Conservation (phyloP, 202 grass and related monocot genomes). For the Hordeum pubiflorum region DNA sequence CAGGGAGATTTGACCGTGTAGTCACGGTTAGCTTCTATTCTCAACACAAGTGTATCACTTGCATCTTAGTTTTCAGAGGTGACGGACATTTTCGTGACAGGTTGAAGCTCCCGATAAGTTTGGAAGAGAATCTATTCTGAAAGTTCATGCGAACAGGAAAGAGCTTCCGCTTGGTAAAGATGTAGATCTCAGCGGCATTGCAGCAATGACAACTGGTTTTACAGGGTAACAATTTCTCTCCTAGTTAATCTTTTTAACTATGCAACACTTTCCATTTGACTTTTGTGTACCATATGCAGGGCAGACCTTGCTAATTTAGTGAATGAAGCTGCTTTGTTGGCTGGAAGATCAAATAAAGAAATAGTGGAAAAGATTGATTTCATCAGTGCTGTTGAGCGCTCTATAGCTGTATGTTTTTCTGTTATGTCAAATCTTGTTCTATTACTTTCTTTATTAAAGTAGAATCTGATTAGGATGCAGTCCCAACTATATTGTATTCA, state of each 20-base stretch:
- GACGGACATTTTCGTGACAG: conserved; percentile 39
- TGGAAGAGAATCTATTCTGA: conserved; percentile 93
- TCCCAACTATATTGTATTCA: conserved; percentile 3
- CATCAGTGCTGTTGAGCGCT: conserved; percentile 89
- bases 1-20: conserved; percentile 98
- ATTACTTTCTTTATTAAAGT: conserved; percentile 3
- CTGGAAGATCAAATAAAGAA: conserved; percentile 87
- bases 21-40: conserved; percentile 61
- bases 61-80: conserved; percentile 17
- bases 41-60: neutral
- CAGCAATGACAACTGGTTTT: conserved; percentile 97
- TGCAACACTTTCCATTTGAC: conserved; percentile 27
- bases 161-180: conserved; percentile 83
- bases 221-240: conserved; percentile 59
- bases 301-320: conserved; percentile 99
- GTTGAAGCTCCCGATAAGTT: conserved; percentile 90
- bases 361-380: conserved; percentile 96
- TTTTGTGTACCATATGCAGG: conserved; percentile 54
- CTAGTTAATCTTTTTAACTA: conserved; percentile 13
- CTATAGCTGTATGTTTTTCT: conserved; percentile 89
- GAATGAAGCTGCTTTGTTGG: conserved; percentile 97
- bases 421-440: neutral
- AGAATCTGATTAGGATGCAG: neutral
- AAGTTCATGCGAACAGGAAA: conserved; percentile 82
- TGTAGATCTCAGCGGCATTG: conserved; percentile 87